Evolutionary conservation across 1,139 yeast genomes (phyloP), one percentile per base, ranked within the genome.

Genomic region (Taphrina communis): DNA sequence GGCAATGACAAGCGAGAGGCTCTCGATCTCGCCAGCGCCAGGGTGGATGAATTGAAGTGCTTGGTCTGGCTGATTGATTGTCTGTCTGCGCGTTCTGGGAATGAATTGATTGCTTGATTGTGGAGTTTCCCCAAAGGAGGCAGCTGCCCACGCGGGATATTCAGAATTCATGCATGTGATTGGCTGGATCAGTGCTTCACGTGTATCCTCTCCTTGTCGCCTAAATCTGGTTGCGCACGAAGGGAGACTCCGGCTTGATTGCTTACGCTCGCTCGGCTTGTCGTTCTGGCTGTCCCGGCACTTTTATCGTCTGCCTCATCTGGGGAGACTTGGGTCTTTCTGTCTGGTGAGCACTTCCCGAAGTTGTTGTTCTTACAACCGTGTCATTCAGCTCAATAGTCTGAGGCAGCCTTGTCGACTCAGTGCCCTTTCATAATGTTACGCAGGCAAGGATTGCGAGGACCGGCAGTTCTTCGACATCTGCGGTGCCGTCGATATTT

Each of bases 221-320:
- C 14, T 39, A 39, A 39, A 39, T 39, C 14, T 9, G 14, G 6
- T 39, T 39, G 42, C 14, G 42, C 42, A 39, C 42, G 42, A 39
- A 9, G 11, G 42, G 42, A 39, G 42, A 39, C 48, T 44, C 48
- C 48, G 19, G 19, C 17, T 44, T 12, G 48, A 14, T n/a, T 44
- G 48, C 48, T 44, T 44, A 44, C 48, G 48, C 48, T 25, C 31
- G 31, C 31, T 25, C 31, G 31, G 31, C 31, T 25, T 25, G 31
- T 25, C 31, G 31, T n/a, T n/a, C 48, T 44, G 48, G 48, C 48
- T 44, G 42, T 39, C 4, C 48, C 48, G 19, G 48, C 48, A 17
- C 19, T 44, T 25, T 44, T 44, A 44, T 44, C 48, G 48, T 44
- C 48, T 44, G 48, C 48, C 48, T 44, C 48, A 44, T 44, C 48